These are phyloP conservation scores for Amaranthus hypochondriacus DNA, from an alignment of 148 eudicot species.

Conservation along the genomic window DNA sequence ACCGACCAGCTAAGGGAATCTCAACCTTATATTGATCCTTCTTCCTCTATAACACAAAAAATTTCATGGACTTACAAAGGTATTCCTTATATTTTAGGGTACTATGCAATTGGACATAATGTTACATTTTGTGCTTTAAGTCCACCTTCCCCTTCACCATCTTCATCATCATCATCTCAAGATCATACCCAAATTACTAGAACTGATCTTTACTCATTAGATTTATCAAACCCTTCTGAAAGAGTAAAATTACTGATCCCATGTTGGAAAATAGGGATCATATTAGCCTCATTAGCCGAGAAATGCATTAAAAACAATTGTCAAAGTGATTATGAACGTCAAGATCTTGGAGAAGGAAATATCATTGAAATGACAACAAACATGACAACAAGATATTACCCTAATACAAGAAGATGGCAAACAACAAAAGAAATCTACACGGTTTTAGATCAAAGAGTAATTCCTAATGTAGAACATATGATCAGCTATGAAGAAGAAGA, in stretches of 20 bases:
- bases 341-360: slow-evolving; percentile 39
- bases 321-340: slow-evolving; percentile 52
- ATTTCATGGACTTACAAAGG: slow-evolving; percentile 57
- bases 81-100: slow-evolving; percentile 70
- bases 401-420: slow-evolving; percentile 47
- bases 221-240: slow-evolving; percentile 52
- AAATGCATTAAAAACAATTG: slow-evolving; percentile 27
- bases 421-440: slow-evolving; percentile 63
- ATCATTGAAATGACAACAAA: slow-evolving; percentile 56
- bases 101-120: slow-evolving; percentile 60
- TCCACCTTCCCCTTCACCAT: slow-evolving; percentile 17
- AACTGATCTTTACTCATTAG: slow-evolving; percentile 57
- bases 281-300: slow-evolving; percentile 64
- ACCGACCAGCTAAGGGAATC: slow-evolving; percentile 46
- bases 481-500: slow-evolving; percentile 38
- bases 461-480: slow-evolving; percentile 54
- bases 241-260: slow-evolving; percentile 57
- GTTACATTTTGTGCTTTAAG: slow-evolving; percentile 76
- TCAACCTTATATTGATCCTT: slow-evolving; percentile 44
- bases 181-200: slow-evolving; percentile 31
- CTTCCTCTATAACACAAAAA: slow-evolving; percentile 46
- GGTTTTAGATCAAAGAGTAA: slow-evolving; percentile 40
- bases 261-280: slow-evolving; percentile 74
- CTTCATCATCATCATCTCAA: slow-evolving; percentile 2
- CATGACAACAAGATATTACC: slow-evolving; percentile 37